Base-by-base conservation (phyloP, 2,329 filamentous ascomycete species). In the Sphaceloma murrayae region DNA sequence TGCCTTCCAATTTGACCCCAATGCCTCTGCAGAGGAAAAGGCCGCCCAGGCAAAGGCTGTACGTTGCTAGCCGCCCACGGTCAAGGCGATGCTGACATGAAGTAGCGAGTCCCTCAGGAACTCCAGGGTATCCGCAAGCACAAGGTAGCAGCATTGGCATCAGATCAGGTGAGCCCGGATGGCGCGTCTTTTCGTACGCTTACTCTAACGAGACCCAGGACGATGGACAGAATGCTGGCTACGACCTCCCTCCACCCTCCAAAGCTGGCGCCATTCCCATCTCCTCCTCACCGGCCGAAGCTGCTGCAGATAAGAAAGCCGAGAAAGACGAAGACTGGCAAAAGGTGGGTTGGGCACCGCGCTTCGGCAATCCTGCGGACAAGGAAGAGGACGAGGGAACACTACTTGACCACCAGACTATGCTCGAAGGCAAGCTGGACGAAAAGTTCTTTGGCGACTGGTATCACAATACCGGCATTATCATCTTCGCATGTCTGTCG, bases 391-490 rank as follows among this genome's bases (percentile, higher is more conserved):
- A 70, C 2, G 66, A 66, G 9, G 79, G 82, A 47, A 63, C 62
- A 34, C 61, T 94, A 56, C 72, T 91, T 29, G 88, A 98, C 58
- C 88, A 95, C 61, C 77, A 87, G 56, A 94, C 87, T 1, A 85
- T 81, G 68, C 63, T 96, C 17, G 93, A 98, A 60, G 75, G 78
- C 48, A 81, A 80, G 62, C 65, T 98, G 26, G 78, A 89, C 31
- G 88, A 96, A 59, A 85, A 85, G 59, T 85, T 93, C 62, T 98
- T 84, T 61, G 91, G 91, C 59, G 87, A 96, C 62, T 98, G 91
- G 91, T 98, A 96, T 63, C 88, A 98, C 64, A 98, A 98, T 62
- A 80, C 88, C 2, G 91, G 72, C n/a, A 69, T 98, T 49, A 95
- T 98, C 58, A 73, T 89, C 52, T 95, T 98, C 59, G 86, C 89